Base-by-base conservation (phyloP, 768 basidiomycete genomes). In the Russula vinacea region DNA sequence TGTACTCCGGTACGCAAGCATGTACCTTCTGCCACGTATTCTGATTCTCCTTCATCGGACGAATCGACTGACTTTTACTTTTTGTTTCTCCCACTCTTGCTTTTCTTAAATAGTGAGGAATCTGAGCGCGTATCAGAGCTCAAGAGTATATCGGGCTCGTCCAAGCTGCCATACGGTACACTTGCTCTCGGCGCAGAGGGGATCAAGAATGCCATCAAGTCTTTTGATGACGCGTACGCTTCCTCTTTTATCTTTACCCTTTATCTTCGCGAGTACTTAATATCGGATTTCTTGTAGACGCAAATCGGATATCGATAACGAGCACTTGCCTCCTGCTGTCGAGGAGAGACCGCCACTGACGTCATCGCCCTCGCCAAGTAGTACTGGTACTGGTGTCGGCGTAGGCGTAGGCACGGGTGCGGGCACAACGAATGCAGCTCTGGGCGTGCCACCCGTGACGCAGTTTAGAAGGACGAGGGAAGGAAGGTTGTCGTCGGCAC, bases 281-380 rank as follows among this genome's bases (percentile, higher is more conserved):
- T 45, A 29, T 52, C 60, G 50, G n/a, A 44, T 60, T 10, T 5
- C 62, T 33, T 29, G 8, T 68, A 95, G 94, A 40, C 93, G 94
- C 62, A 95, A 94, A 78, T 94, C 91, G 47, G 97, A 98, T 79
- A 98, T 98, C 69, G 97, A 98, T 76, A 98, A 98, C 77, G 97
- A 98, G 76, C 89, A 94, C 39, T 80, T 98, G 17, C 97, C 96
- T 1, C 96, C 96, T 3, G 24, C 96, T 3, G 24, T 56, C 26
- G 64, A 61, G 33, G 64, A 60, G 5, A 29, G 32, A 11, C 39
- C 47, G 1, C 39, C 45, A 2, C 9, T 57, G 8, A 0, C 33
- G n/a, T 13, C 58, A 3, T 17, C 22, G 11, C 11, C 63, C 10
- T 32, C 29, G 11, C 4, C 47, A 8, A 10, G 39, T 33, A 32